phyloP scores from a whole-genome alignment of 2,329 filamentous ascomycete species.

The Canariomyces notabilis region DNA sequence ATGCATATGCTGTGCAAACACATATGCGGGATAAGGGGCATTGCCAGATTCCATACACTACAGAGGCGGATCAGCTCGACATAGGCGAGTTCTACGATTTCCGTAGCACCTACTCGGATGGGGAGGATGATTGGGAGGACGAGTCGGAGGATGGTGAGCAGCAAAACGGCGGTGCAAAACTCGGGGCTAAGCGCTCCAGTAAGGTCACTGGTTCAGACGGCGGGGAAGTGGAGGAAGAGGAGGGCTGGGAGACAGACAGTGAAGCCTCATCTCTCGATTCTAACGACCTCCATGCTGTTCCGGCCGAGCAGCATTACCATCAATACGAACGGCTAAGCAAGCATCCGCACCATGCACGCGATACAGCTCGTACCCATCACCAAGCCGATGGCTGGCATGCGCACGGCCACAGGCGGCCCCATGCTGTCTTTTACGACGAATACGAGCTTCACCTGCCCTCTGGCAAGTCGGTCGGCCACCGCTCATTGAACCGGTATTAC shows the following conservation, averaged over 20 bases:
- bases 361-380: conserved; percentile 66
- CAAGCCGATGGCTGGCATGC: conserved; percentile 76
- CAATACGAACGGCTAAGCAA: conserved; percentile 68
- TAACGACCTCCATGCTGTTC: conserved; percentile 73
- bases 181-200: conserved; percentile 55
- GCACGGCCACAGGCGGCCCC: conserved; percentile 68
- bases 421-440: conserved; percentile 83
- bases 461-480: conserved; percentile 83
- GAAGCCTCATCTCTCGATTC: conserved; percentile 85
- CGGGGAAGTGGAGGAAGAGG: conserved; percentile 56
- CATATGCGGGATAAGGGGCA: conserved; percentile 97
- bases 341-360: conserved; percentile 69
- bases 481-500: conserved; percentile 82
- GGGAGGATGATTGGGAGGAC: conserved; percentile 59
- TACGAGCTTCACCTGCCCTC: conserved; percentile 90
- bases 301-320: conserved; percentile 65
- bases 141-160: conserved; percentile 43
- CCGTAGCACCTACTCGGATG: conserved; percentile 88
- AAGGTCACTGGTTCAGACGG: conserved; percentile 46
- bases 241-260: conserved; percentile 94
- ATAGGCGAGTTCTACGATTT: conserved; percentile 98
- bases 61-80: conserved; percentile 84
- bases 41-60: conserved; percentile 91
- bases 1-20: conserved; percentile 76
- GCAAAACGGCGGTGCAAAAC: conserved; percentile 60